Evolutionary conservation across 495 filamentous ascomycete species (phyloP).

Genomic region (Geoglossum glabrum): DNA sequence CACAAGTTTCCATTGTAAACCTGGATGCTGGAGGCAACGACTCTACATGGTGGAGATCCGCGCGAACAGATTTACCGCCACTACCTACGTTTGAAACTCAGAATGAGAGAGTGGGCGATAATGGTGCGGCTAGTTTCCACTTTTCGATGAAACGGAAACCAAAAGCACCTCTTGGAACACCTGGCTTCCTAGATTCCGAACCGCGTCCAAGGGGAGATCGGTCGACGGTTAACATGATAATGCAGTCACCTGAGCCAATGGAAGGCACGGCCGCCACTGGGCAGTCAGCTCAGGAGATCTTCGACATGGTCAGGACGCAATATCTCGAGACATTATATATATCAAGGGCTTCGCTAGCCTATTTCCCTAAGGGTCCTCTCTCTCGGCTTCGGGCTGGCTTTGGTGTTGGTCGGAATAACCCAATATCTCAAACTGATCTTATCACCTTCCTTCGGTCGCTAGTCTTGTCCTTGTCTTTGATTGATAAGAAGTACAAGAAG

Average conservation of each 20-base stretch:
- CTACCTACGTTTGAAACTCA: not conserved
- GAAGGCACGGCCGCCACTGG: conserved; percentile 7
- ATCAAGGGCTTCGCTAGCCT: conserved; percentile 81
- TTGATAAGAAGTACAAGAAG: conserved; percentile 7
- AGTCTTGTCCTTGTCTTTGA: not conserved
- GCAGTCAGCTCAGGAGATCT: conserved; percentile 32
- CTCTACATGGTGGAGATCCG: not conserved
- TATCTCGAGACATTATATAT: conserved; percentile 82
- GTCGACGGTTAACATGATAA: not conserved
- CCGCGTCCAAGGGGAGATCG: not conserved
- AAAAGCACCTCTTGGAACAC: not conserved
- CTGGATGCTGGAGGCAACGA: not conserved
- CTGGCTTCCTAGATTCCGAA: not conserved
- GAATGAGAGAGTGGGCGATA: not conserved
- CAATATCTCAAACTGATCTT: not conserved
- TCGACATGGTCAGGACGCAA: conserved; percentile 49
- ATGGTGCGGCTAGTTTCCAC: not conserved
- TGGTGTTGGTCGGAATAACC: conserved; percentile 15
- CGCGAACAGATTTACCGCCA: not conserved
- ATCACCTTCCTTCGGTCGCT: conserved; percentile 1
- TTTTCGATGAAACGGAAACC: not conserved
- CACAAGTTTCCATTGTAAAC: conserved; percentile 11
- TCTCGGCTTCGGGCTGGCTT: conserved; percentile 70
- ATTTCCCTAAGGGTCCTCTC: conserved; percentile 90
- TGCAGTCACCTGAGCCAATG: not conserved